These are phyloP conservation scores for Baudoinia panamericana DNA, from an alignment of 495 filamentous ascomycete species.

Conservation along the genomic window DNA sequence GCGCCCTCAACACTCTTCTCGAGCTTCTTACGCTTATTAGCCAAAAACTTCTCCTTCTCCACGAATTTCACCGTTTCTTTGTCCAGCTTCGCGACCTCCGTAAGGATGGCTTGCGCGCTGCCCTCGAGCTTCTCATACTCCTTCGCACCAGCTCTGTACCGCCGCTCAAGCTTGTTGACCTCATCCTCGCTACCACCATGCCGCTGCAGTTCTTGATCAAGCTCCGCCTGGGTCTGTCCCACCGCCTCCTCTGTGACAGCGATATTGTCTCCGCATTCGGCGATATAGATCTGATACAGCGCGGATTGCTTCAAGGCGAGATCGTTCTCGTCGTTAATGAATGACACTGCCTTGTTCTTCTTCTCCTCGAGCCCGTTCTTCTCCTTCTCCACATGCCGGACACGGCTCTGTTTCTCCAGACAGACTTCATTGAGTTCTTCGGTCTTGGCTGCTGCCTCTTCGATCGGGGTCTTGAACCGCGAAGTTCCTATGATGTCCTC, in stretches of 20 bases:
- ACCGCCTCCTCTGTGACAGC: constrained; percentile 84
- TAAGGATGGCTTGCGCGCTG: constrained; percentile 60
- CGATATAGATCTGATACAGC: constrained; percentile 80
- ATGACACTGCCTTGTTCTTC: constrained; percentile 85
- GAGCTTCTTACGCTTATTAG: constrained; percentile 81
- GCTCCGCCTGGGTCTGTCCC: constrained; percentile 71
- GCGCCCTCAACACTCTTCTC: constrained; percentile 72
- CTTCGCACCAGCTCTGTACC: constrained; percentile 65
- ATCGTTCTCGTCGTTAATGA: constrained; percentile 85
- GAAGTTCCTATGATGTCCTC: constrained; percentile 98
- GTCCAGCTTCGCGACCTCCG: constrained; percentile 83
- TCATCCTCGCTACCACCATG: constrained; percentile 81
- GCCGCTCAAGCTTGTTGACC: constrained; percentile 79
- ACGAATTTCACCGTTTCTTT: constrained; percentile 95
- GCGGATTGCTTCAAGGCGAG: constrained; percentile 74
- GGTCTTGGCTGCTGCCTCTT: constrained; percentile 77
- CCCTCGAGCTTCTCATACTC: constrained; percentile 77
- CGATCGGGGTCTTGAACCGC: constrained; percentile 92
- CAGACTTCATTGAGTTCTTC: constrained; percentile 91
- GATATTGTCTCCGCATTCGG: constrained; percentile 75
- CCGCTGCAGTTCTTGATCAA: constrained; percentile 81
- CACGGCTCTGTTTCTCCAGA: constrained; percentile 80
- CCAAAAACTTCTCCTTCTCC: constrained; percentile 88
- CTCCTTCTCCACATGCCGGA: constrained; percentile 97
- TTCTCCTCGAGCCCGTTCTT: constrained; percentile 83